Conservation (phyloP, 306 rosid species). For the Mimosa pudica region DNA sequence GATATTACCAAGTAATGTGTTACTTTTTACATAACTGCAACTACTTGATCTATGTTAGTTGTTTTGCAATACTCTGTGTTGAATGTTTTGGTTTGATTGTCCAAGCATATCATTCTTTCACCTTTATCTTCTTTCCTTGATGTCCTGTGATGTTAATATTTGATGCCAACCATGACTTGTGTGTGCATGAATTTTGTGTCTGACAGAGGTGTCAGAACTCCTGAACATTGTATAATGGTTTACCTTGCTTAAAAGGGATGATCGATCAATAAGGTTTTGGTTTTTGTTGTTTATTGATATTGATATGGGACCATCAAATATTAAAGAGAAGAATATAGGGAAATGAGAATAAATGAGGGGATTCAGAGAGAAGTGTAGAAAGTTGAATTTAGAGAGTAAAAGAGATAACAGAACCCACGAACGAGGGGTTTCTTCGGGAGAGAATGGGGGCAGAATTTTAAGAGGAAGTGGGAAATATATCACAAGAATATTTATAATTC, state of each 20-base stretch:
- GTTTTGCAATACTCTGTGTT: neutral
- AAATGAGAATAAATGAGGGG: neutral
- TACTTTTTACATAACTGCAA: constrained; percentile 12
- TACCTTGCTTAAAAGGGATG: neutral
- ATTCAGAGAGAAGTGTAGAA: neutral
- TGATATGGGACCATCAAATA: neutral
- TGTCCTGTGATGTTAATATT: neutral
- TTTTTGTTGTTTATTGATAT: neutral
- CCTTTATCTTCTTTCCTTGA: constrained; percentile 1
- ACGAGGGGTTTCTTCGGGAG: too few species aligned
- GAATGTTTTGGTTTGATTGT: neutral
- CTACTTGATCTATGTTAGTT: neutral
- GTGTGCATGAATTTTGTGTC: neutral
- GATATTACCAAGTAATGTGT: constrained; percentile 77
- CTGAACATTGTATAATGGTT: neutral
- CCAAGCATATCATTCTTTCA: neutral
- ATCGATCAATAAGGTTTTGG: neutral
- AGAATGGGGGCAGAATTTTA: too few species aligned
- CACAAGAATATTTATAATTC: too few species aligned
- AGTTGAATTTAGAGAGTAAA: neutral
- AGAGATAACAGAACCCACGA: neutral
- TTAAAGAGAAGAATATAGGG: neutral
- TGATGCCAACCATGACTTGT: neutral
- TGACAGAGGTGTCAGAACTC: neutral
- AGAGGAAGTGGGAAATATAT: too few species aligned